Percentiles rank a stretch among this genome's conserved stretches.
phyloP scores from a whole-genome alignment of 1,139 yeast genomes.

The Hyphopichia pseudoburtonii region DNA sequence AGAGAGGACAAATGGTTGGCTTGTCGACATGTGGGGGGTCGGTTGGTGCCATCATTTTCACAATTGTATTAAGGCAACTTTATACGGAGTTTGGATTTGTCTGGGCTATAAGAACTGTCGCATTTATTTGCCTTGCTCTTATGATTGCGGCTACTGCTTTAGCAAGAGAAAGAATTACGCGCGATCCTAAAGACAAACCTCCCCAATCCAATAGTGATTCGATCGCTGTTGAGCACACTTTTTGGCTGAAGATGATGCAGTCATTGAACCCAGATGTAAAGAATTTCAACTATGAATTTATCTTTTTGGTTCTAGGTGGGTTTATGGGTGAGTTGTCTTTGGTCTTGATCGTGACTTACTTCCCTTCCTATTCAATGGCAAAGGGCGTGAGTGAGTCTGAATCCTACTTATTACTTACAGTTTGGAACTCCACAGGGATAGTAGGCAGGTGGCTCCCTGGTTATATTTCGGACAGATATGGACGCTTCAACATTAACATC shows the following conservation, averaged over 20 bases:
- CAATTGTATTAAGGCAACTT: conserved; percentile 54
- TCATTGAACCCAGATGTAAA: not conserved
- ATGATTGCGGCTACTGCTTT: conserved; percentile 39
- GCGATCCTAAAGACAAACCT: not conserved
- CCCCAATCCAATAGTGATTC: not conserved
- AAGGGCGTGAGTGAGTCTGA: conserved; percentile 38
- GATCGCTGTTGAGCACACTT: not conserved
- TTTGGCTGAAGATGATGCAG: not conserved
- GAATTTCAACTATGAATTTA: conserved; percentile 18
- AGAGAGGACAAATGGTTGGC: conserved; percentile 57
- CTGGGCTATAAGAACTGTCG: conserved; percentile 63
- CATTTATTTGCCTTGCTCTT: conserved; percentile 46
- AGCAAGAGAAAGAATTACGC: conserved; percentile 47
- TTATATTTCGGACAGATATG: conserved; percentile 34
- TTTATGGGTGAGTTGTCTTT: conserved; percentile 59
- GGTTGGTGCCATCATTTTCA: conserved; percentile 61
- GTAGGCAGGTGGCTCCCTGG: conserved; percentile 42
- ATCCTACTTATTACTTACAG: conserved; percentile 36
- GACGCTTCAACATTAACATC: conserved; percentile 41
- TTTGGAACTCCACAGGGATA: conserved; percentile 41
- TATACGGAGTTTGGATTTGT: conserved; percentile 54
- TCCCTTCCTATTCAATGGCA: conserved; percentile 44
- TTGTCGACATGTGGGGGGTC: conserved; percentile 64
- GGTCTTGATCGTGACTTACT: conserved; percentile 47
- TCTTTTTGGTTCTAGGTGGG: conserved; percentile 32